Evolutionary conservation across 2,329 filamentous ascomycete genomes (phyloP).

Genomic region (Monosporascus sp.): DNA sequence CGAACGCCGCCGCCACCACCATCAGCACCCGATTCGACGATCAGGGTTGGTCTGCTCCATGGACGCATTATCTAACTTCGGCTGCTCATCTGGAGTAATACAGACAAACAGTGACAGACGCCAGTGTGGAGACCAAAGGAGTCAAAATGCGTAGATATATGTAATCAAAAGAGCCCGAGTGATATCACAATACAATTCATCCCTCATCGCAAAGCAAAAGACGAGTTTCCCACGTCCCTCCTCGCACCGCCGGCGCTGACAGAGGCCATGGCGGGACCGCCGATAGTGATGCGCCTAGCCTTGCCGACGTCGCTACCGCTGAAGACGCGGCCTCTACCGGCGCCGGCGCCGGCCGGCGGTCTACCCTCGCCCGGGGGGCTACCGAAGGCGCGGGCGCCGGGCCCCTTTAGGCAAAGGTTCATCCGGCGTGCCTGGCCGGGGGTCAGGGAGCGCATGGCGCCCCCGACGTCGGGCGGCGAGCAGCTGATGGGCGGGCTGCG

Average conservation of each 20-base stretch:
- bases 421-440: conserved; percentile 53
- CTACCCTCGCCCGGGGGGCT: conserved; percentile 17
- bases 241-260: neutral
- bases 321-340: conserved; percentile 1
- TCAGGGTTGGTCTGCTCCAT: too few relatives aligned
- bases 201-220: neutral
- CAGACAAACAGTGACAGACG: too few relatives aligned
- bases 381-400: conserved; percentile 13
- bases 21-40: too few relatives aligned
- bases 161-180: too few relatives aligned
- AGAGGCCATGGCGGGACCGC: conserved; percentile 25
- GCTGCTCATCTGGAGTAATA: too few relatives aligned
- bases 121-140: too few relatives aligned
- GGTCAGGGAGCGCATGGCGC: conserved; percentile 37
- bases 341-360: neutral
- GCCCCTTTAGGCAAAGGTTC: conserved; percentile 38
- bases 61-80: too few relatives aligned
- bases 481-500: conserved; percentile 50
- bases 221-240: neutral
- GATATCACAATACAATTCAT: neutral
- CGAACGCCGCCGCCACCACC: too few relatives aligned
- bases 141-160: too few relatives aligned
- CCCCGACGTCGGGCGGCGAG: conserved; percentile 37
- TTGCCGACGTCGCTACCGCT: conserved; percentile 16
- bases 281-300: conserved; percentile 40